Percentiles rank a stretch among this genome's conserved stretches.
Conservation (phyloP, 2,329 filamentous ascomycete species). For the Cytospora leucostoma region DNA sequence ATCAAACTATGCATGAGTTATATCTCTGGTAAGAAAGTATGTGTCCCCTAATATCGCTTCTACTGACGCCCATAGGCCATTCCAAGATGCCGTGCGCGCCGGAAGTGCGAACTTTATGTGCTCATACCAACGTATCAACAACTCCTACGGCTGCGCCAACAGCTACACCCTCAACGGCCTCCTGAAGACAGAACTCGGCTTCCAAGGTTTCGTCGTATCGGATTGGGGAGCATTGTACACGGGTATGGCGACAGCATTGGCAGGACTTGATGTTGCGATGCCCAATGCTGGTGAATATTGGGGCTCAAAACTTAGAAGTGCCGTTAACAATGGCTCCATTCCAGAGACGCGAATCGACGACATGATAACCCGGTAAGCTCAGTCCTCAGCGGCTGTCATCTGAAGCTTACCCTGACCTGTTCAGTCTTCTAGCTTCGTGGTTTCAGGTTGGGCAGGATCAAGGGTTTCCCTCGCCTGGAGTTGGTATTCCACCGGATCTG, state of each 20-base stretch:
- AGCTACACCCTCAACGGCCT: conserved; percentile 67
- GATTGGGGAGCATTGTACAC: conserved; percentile 70
- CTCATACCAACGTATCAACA: conserved; percentile 28
- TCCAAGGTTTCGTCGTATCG: conserved; percentile 65
- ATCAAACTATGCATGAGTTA: conserved; percentile 45
- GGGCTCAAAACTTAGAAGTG: conserved; percentile 56
- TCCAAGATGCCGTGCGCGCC: conserved; percentile 25
- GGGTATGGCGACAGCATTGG: conserved; percentile 61
- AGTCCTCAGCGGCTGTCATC: no score
- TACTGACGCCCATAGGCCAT: conserved; percentile 21
- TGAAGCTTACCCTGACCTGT: conserved; percentile 1
- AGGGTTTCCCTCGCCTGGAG: conserved; percentile 47
- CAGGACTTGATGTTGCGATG: conserved; percentile 75
- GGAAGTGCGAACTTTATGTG: conserved; percentile 26
- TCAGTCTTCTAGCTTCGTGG: conserved; percentile 53
- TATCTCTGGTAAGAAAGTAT: conserved; percentile 44
- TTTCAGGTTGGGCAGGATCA: conserved; percentile 57
- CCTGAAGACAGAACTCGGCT: conserved; percentile 62
- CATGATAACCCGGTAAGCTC: conserved; percentile 43
- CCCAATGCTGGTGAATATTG: conserved; percentile 47
- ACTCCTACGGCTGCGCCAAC: conserved; percentile 67
- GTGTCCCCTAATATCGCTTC: neutral
- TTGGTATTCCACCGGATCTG: conserved; percentile 54
- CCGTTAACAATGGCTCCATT: conserved; percentile 62
- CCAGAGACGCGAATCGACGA: conserved; percentile 58